Evolutionary conservation across 768 basidiomycete genomes (phyloP).

Genomic region (Imleria badia): DNA sequence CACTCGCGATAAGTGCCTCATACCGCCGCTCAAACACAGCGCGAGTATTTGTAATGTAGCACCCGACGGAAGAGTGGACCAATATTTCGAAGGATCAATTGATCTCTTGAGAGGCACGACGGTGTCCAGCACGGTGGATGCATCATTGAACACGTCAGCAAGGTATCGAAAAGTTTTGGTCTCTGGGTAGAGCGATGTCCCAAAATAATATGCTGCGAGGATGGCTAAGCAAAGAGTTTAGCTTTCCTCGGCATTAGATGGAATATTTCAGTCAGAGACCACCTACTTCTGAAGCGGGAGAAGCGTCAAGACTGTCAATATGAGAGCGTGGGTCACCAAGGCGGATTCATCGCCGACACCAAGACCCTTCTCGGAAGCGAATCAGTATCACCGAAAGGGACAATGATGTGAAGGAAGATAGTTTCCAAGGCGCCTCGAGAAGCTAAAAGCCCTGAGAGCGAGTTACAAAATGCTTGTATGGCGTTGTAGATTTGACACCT

Average conservation of each 20-base stretch:
- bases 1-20: constrained; percentile 61
- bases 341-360: constrained; percentile 70
- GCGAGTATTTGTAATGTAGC: constrained; percentile 43
- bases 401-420: constrained; percentile 17
- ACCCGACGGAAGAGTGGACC: constrained; percentile 34
- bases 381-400: neutral
- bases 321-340: constrained; percentile 62
- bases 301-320: constrained; percentile 64
- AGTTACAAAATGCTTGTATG: constrained; percentile 69
- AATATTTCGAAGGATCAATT: constrained; percentile 26
- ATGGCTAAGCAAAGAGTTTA: constrained; percentile 47
- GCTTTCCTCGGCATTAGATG: neutral
- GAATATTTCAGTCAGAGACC: no score
- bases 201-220: constrained; percentile 57
- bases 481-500: constrained; percentile 70
- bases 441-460: constrained; percentile 59
- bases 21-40: constrained; percentile 58
- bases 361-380: constrained; percentile 42
- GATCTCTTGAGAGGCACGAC: constrained; percentile 54
- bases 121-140: constrained; percentile 57
- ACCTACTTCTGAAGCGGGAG: constrained; percentile 62
- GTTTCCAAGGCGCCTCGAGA: constrained; percentile 71
- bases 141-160: constrained; percentile 66
- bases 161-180: constrained; percentile 68
- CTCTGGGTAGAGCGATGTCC: constrained; percentile 66